phyloP scores from a whole-genome alignment of 1,139 yeast species.

The Wickerhamomyces sp. region DNA sequence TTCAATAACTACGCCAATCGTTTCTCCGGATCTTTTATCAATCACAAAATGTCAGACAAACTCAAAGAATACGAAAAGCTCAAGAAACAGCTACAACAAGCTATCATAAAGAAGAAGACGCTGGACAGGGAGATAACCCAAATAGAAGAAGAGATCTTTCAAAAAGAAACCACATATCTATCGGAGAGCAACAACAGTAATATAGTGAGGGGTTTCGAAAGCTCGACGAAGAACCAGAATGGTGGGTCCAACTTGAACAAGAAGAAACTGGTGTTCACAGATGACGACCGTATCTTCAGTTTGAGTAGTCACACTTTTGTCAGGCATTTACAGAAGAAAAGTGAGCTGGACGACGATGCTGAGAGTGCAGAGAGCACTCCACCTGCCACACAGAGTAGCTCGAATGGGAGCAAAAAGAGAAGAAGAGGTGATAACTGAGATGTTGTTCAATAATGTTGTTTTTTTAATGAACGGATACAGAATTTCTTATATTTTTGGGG shows the following conservation, averaged over 20 bases:
- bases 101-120: slow-evolving; percentile 58
- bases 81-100: slow-evolving; percentile 62
- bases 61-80: slow-evolving; percentile 61
- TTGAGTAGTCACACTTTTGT: slow-evolving; percentile 72
- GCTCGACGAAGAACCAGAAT: slow-evolving; percentile 33
- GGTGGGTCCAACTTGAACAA: slow-evolving; percentile 31
- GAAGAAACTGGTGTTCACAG: slow-evolving; percentile 56
- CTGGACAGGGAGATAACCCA: slow-evolving; percentile 57
- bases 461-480: too few species aligned
- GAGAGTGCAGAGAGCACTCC: slow-evolving; percentile 21
- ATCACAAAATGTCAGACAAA: slow-evolving; percentile 17
- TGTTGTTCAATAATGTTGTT: background rate
- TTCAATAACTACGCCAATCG: background rate
- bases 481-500: too few species aligned
- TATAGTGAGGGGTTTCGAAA: slow-evolving; percentile 86
- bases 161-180: slow-evolving; percentile 74
- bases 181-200: slow-evolving; percentile 49
- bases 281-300: slow-evolving; percentile 83
- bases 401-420: slow-evolving; percentile 6
- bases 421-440: slow-evolving; percentile 8
- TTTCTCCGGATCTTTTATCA: too few species aligned
- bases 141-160: slow-evolving; percentile 78
- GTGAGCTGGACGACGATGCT: slow-evolving; percentile 23
- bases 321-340: slow-evolving; percentile 47
- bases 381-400: background rate